Conservation (phyloP, 2,329 filamentous ascomycete species). For the Neophaeococcomyces mojaviensis region DNA sequence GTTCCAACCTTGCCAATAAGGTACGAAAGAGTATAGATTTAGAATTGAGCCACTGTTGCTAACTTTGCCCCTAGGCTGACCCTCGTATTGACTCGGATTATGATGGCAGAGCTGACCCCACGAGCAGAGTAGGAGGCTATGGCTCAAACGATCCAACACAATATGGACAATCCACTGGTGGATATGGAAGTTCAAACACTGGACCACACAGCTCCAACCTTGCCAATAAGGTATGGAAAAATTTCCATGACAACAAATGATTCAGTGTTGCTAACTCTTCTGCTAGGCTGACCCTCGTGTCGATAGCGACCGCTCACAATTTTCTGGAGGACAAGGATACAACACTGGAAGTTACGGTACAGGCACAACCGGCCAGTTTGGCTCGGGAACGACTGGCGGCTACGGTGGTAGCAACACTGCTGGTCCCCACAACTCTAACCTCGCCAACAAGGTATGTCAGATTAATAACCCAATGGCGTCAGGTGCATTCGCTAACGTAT, state of each 20-base stretch:
- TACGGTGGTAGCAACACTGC: slow-evolving; percentile 17
- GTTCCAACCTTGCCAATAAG: slow-evolving; percentile 24
- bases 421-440: slow-evolving; percentile 30
- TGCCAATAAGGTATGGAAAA: too few relatives aligned
- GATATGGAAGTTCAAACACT: slow-evolving; percentile 13
- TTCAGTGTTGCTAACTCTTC: slow-evolving; percentile 24
- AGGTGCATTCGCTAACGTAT: slow-evolving; percentile 19
- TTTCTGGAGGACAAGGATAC: slow-evolving; percentile 1
- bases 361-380: too few relatives aligned
- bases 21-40: slow-evolving; percentile 18
- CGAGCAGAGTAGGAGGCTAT: slow-evolving; percentile 1
- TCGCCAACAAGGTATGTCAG: slow-evolving; percentile 25
- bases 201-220: not conserved
- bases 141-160: not conserved
- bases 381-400: slow-evolving; percentile 12
- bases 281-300: slow-evolving; percentile 27
- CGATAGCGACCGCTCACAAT: slow-evolving; percentile 17
- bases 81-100: slow-evolving; percentile 28
- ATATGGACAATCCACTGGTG: not conserved
- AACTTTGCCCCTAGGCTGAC: slow-evolving; percentile 24
- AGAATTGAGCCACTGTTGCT: slow-evolving; percentile 21
- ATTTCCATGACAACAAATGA: not conserved
- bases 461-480: slow-evolving; percentile 13
- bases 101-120: too few relatives aligned
- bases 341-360: slow-evolving; percentile 8